These are phyloP conservation scores for Microsporum ferrugineum DNA, from an alignment of 2,329 filamentous ascomycete genomes.

Conservation along the genomic window DNA sequence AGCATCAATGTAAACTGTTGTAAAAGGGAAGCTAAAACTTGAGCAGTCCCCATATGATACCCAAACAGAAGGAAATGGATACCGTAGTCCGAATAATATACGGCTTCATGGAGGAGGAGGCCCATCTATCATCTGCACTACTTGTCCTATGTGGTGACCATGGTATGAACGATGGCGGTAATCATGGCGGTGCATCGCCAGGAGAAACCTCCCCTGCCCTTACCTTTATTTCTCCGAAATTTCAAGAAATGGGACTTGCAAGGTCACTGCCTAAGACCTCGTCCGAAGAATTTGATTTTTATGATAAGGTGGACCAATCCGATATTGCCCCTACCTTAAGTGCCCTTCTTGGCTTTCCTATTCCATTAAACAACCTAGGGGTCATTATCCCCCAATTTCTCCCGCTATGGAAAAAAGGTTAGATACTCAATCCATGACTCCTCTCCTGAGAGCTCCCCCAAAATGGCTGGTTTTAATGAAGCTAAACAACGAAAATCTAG, in stretches of 20 bases:
- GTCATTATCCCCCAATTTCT: conserved; percentile 72
- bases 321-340: conserved; percentile 86
- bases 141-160: conserved; percentile 87
- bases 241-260: conserved; percentile 45
- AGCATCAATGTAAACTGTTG: neutral
- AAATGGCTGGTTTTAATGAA: too few species aligned
- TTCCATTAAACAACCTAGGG: conserved; percentile 82
- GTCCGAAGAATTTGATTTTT: conserved; percentile 67
- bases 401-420: conserved; percentile 60
- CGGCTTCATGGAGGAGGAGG: conserved; percentile 55
- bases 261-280: conserved; percentile 46
- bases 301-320: conserved; percentile 77
- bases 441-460: neutral
- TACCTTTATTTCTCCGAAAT: conserved; percentile 78
- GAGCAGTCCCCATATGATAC: conserved; percentile 70
- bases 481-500: too few species aligned
- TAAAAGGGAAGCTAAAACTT: conserved; percentile 13
- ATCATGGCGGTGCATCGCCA: conserved; percentile 85
- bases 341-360: conserved; percentile 72
- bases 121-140: conserved; percentile 65
- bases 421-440: conserved; percentile 13
- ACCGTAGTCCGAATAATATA: conserved; percentile 66
- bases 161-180: conserved; percentile 98
- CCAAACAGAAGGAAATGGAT: conserved; percentile 93
- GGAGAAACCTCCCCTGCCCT: conserved; percentile 91